These are phyloP conservation scores for Candida sanyaensis DNA, from an alignment of 1,139 yeast species.

Conservation along the genomic window DNA sequence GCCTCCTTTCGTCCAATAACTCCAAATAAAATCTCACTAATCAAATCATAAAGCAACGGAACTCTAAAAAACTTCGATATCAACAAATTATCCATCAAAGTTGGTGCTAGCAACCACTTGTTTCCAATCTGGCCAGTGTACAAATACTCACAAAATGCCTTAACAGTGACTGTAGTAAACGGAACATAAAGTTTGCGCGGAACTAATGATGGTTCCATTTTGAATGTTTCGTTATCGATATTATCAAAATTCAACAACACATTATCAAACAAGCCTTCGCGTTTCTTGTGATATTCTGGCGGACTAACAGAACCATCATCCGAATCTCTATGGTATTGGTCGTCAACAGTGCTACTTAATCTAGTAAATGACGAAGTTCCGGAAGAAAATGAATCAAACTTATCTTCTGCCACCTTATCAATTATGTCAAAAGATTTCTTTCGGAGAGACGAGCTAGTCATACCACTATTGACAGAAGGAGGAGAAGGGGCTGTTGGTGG, in stretches of 20 bases:
- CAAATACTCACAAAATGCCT: slow-evolving; percentile 69
- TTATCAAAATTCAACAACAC: slow-evolving; percentile 40
- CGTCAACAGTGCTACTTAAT: slow-evolving; percentile 3
- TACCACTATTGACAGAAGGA: not conserved
- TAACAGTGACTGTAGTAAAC: slow-evolving; percentile 58
- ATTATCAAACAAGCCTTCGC: slow-evolving; percentile 24
- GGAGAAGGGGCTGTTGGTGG: not conserved
- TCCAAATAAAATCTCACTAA: slow-evolving; percentile 68
- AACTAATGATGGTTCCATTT: slow-evolving; percentile 58
- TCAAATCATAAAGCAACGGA: slow-evolving; percentile 67
- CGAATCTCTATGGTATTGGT: slow-evolving; percentile 1
- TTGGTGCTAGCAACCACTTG: slow-evolving; percentile 68
- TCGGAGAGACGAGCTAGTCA: not conserved
- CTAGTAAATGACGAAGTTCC: slow-evolving; percentile 12
- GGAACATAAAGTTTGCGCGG: slow-evolving; percentile 73
- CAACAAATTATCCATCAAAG: slow-evolving; percentile 62
- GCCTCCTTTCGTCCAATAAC: slow-evolving; percentile 67
- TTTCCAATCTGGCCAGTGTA: slow-evolving; percentile 80
- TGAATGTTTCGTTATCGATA: slow-evolving; percentile 32
- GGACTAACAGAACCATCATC: slow-evolving; percentile 5
- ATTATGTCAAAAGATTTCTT: slow-evolving; percentile 8
- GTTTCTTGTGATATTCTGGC: not conserved
- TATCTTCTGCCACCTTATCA: not conserved
- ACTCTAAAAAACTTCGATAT: slow-evolving; percentile 65
- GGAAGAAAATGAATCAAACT: slow-evolving; percentile 17